phyloP scores from a whole-genome alignment of 208 protist genomes.

The Crithidia thermophila region DNA sequence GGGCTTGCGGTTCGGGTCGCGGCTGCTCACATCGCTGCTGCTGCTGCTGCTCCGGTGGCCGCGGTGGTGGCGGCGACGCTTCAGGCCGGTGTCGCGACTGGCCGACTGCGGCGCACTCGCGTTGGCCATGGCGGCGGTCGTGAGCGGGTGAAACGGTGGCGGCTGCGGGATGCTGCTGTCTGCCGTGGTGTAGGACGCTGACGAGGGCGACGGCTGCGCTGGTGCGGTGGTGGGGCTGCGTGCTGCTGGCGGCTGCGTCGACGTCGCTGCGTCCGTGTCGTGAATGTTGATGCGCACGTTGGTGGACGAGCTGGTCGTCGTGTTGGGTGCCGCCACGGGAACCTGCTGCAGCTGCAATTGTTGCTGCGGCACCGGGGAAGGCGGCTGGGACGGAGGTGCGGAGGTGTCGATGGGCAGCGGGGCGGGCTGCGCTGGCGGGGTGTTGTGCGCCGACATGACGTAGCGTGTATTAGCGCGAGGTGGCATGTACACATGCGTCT shows the following conservation, averaged over 20 bases:
- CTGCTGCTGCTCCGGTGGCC: slow-evolving; percentile 9
- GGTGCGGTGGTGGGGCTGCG: neutral
- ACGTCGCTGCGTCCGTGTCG: slow-evolving; percentile 11
- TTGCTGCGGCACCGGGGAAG: neutral
- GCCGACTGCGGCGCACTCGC: no score
- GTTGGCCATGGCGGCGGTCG: no score
- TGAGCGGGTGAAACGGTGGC: no score
- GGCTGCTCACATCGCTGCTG: neutral
- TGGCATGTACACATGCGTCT: slow-evolving; percentile 49
- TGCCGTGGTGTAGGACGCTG: slow-evolving; percentile 4
- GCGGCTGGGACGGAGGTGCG: neutral
- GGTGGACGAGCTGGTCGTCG: slow-evolving; percentile 12
- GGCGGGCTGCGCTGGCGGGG: slow-evolving; percentile 2
- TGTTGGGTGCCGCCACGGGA: neutral
- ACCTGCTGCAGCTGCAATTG: slow-evolving; percentile 6
- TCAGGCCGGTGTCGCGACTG: neutral
- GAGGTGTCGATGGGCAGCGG: slow-evolving; percentile 9
- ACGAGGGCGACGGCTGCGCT: neutral
- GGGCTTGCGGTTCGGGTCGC: neutral
- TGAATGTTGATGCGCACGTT: slow-evolving; percentile 50
- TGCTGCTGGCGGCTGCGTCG: neutral
- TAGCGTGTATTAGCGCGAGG: slow-evolving; percentile 84
- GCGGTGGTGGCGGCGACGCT: slow-evolving; percentile 18
- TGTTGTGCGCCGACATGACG: slow-evolving; percentile 29
- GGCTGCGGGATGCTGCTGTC: neutral